Conservation (phyloP, 495 filamentous ascomycete species). For the Penicilliopsis zonata region DNA sequence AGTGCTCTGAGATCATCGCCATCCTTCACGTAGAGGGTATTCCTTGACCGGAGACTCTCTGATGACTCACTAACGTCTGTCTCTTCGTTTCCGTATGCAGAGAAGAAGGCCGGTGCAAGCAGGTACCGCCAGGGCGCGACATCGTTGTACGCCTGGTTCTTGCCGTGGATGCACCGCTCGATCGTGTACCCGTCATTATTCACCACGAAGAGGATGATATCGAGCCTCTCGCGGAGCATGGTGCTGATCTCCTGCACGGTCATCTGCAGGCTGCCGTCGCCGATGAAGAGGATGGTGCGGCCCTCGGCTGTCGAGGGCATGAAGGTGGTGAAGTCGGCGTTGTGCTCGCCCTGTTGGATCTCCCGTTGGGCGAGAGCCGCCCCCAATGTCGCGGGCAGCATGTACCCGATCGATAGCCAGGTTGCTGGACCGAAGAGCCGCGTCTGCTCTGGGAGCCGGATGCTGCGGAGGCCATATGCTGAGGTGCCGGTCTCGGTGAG, state of each 20-base stretch:
- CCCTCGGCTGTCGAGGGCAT: too few relatives aligned
- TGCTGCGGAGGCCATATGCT: conserved; percentile 16
- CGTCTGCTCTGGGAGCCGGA: conserved; percentile 16
- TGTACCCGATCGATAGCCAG: conserved; percentile 36
- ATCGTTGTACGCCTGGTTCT: conserved; percentile 66
- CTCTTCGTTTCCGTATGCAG: conserved; percentile 13
- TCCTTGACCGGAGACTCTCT: too few relatives aligned
- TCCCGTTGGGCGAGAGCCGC: conserved; percentile 34
- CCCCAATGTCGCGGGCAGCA: conserved; percentile 36
- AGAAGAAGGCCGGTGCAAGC: conserved; percentile 29
- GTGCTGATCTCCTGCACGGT: conserved; percentile 69
- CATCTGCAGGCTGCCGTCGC: conserved; percentile 71
- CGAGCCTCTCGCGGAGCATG: conserved; percentile 55
- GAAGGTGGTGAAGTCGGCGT: conserved; percentile 37
- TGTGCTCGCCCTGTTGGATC: conserved; percentile 7
- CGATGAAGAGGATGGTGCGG: conserved; percentile 58
- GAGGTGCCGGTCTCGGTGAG: conserved; percentile 31
- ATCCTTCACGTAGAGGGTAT: too few relatives aligned
- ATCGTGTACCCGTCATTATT: conserved; percentile 71
- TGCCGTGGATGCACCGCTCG: conserved; percentile 63
- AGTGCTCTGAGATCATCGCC: too few relatives aligned
- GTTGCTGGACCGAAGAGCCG: conserved; percentile 23
- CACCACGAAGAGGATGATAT: conserved; percentile 63
- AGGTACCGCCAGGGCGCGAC: conserved; percentile 53
- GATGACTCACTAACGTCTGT: too few relatives aligned